phyloP scores from a whole-genome alignment of 306 rosid species.

The Rosa rugosa region DNA sequence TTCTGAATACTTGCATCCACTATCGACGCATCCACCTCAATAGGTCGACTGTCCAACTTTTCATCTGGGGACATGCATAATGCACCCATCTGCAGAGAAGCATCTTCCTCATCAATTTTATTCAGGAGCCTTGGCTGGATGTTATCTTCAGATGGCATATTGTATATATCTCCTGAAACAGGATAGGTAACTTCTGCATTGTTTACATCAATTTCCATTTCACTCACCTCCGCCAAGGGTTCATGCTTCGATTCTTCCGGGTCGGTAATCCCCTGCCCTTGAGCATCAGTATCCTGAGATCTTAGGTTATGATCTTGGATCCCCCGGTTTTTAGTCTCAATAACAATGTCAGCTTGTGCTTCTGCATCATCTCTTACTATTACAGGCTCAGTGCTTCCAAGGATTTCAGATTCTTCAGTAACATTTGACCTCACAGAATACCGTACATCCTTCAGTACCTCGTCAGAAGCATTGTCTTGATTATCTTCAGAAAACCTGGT shows the following conservation, averaged over 20 bases:
- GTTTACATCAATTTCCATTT: conserved; percentile 44
- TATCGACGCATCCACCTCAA: conserved; percentile 37
- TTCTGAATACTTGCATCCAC: conserved; percentile 31
- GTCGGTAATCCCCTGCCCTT: conserved; percentile 25
- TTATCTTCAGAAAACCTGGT: conserved; percentile 50
- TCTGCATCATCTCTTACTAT: conserved; percentile 45
- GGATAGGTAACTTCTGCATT: conserved; percentile 38
- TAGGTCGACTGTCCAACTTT: conserved; percentile 43
- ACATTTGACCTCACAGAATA: conserved; percentile 39
- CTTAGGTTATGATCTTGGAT: conserved; percentile 37
- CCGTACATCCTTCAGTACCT: conserved; percentile 49
- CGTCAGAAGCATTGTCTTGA: conserved; percentile 35
- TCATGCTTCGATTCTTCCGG: conserved; percentile 40
- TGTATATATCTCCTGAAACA: conserved; percentile 35
- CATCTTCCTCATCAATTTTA: conserved; percentile 46
- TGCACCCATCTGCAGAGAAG: conserved; percentile 40
- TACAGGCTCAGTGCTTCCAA: conserved; percentile 32
- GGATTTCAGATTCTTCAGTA: conserved; percentile 41
- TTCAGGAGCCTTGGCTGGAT: conserved; percentile 33
- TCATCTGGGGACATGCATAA: conserved; percentile 41
- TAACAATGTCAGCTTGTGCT: conserved; percentile 35
- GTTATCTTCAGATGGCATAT: conserved; percentile 29
- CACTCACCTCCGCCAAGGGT: conserved; percentile 30
- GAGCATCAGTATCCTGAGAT: conserved; percentile 41
- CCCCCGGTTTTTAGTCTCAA: conserved; percentile 36